Evolutionary conservation across 2,329 filamentous ascomycete species (phyloP).

Genomic region (Coniosporium tulheliwenetii): DNA sequence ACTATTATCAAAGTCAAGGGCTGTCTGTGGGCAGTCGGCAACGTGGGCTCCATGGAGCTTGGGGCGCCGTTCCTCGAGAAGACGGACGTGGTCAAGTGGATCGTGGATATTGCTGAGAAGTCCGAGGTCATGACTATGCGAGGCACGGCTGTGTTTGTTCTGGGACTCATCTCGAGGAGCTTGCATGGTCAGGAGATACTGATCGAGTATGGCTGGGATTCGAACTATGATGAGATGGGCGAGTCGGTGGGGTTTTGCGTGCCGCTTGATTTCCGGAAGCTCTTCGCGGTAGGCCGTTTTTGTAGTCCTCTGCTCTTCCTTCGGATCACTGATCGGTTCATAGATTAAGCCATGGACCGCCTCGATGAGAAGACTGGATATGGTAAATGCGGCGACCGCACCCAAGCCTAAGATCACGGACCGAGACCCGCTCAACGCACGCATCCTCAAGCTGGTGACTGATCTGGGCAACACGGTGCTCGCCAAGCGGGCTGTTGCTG

Average conservation of each 20-base stretch:
- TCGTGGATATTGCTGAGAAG: slow-evolving; percentile 74
- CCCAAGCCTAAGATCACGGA: slow-evolving; percentile 7
- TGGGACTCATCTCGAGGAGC: slow-evolving; percentile 84
- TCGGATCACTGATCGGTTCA: too few relatives aligned
- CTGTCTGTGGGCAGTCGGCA: slow-evolving; percentile 93
- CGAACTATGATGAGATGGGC: slow-evolving; percentile 69
- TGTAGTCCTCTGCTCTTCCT: neutral
- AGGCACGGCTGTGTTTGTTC: slow-evolving; percentile 90
- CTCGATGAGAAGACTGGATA: neutral
- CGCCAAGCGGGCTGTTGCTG: slow-evolving; percentile 70
- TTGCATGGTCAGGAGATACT: slow-evolving; percentile 85
- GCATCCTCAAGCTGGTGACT: slow-evolving; percentile 69
- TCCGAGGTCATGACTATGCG: slow-evolving; percentile 85
- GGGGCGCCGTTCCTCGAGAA: slow-evolving; percentile 88
- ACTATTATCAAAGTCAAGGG: slow-evolving; percentile 88
- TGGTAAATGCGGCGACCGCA: neutral
- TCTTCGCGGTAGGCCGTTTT: slow-evolving; percentile 48
- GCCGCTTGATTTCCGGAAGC: slow-evolving; percentile 58
- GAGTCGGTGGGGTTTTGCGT: slow-evolving; percentile 78
- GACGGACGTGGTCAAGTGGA: slow-evolving; percentile 72
- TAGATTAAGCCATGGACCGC: slow-evolving; percentile 23
- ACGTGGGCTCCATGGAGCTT: slow-evolving; percentile 95
- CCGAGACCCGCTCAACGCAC: slow-evolving; percentile 46
- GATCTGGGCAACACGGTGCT: slow-evolving; percentile 89
- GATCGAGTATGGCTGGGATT: slow-evolving; percentile 82